Evolutionary conservation across 805 yeast species (phyloP), one percentile per base, ranked within the genome.

Genomic region (Nakazawaea laoshanensis): DNA sequence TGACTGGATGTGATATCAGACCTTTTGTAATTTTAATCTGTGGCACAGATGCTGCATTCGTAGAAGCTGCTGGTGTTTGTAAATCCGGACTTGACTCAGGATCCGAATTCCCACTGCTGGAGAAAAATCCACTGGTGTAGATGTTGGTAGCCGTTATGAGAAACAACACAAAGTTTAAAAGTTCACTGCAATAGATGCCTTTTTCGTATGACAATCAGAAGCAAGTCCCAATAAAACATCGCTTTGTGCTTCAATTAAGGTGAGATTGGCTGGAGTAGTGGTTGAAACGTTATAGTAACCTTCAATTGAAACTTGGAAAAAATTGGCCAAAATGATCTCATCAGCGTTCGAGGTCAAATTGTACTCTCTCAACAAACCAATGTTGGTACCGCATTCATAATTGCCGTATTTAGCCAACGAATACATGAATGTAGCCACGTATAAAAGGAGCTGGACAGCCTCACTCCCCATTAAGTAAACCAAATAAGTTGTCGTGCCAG

Each of bases 161-260:
- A 17, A 34, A 13, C 12, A 4, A 11, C 7, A 16, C 34, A 30
- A 35, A 6, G 15, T 16, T 8, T 30, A 4, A 10, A 30, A 21
- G 10, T 14, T 19, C 11, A 36, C 18, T 10, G 24, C 35, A 24
- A 36, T 36, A 3, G 19, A 19, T 4, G 27, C 35, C 19, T 31
- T 36, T 14, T 31, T 36, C 19, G 27, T 20, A 12, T 23, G 30
- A 16, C 39, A 36, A 19, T 36, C 20, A 14, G 19, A 9, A 5
- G 29, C 14, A n/a, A 36, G 17, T 8, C 4, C 4, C 13, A 31
- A 14, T 13, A 36, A 31, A 16, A 31, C 23, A 13, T 28, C 16
- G 3, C 12, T 5, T 28, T 31, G 22, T 9, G 19, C 21, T 5
- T 14, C 29, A 3, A 19, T 15, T 2, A 20, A n/a, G 7, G 39